Conservation (phyloP, 148 eudicot species). For the Simmondsia chinensis region DNA sequence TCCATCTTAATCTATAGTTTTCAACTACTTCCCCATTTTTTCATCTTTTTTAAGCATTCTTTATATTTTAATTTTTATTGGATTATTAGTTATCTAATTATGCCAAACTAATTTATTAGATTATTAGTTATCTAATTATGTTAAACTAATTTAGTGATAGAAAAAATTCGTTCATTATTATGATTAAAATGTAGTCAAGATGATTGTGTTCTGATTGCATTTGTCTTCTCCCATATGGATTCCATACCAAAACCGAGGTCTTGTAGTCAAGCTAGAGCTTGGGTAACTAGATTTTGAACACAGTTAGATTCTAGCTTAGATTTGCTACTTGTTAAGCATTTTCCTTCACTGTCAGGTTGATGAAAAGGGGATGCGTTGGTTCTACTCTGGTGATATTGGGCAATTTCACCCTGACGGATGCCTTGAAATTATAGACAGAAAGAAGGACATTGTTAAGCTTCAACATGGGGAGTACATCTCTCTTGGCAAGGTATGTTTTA, state of each 20-base stretch:
- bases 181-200: too few relatives aligned
- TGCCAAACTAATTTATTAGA: not conserved
- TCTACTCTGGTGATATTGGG: slow-evolving; percentile 94
- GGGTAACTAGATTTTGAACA: not conserved
- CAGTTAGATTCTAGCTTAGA: not conserved
- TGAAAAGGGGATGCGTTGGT: slow-evolving; percentile 85
- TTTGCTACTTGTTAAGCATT: not conserved
- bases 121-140: slow-evolving; percentile 3
- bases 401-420: slow-evolving; percentile 93
- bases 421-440: slow-evolving; percentile 91
- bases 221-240: too few relatives aligned
- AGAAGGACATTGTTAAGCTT: slow-evolving; percentile 96
- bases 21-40: too few relatives aligned
- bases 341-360: slow-evolving; percentile 44
- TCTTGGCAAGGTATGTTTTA: slow-evolving; percentile 69
- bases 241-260: too few relatives aligned
- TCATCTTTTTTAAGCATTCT: too few relatives aligned
- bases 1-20: not conserved
- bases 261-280: too few relatives aligned
- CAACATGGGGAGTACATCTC: slow-evolving; percentile 98
- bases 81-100: too few relatives aligned
- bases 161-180: too few relatives aligned
- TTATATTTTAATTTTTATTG: too few relatives aligned
- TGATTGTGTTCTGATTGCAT: too few relatives aligned
- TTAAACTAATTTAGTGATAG: too few relatives aligned